phyloP scores from a whole-genome alignment of 106 monocot genomes.

The Chionographis japonica region DNA sequence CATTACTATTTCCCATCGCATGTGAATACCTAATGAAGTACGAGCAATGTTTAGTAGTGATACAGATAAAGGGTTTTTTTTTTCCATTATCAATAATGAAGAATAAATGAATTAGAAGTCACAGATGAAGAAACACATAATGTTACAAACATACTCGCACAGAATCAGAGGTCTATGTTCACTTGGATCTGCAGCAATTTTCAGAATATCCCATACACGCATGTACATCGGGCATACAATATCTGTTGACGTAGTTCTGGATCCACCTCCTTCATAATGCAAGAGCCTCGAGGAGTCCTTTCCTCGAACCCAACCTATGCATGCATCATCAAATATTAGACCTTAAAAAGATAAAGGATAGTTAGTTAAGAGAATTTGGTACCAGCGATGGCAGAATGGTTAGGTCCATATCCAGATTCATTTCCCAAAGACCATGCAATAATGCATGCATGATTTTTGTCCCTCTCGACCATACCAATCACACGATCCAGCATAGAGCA shows the following conservation, averaged over 20 bases:
- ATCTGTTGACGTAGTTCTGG: slow-evolving; percentile 94
- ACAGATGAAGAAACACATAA: neutral
- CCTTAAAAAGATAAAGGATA: neutral
- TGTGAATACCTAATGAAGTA: slow-evolving; percentile 73
- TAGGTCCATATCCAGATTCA: slow-evolving; percentile 93
- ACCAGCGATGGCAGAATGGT: slow-evolving; percentile 96
- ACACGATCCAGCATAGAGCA: slow-evolving; percentile 88
- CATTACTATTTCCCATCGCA: slow-evolving; percentile 98
- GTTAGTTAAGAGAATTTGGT: slow-evolving; percentile 9
- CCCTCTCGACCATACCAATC: slow-evolving; percentile 93
- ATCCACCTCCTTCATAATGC: slow-evolving; percentile 99
- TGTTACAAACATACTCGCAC: slow-evolving; percentile 71
- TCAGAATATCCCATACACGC: slow-evolving; percentile 93
- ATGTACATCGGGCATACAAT: slow-evolving; percentile 99
- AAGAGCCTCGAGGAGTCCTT: slow-evolving; percentile 78
- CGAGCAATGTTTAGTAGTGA: slow-evolving; percentile 1
- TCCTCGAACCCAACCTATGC: slow-evolving; percentile 82
- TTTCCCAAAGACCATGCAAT: slow-evolving; percentile 96
- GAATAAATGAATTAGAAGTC: slow-evolving; percentile 5
- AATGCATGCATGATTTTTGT: slow-evolving; percentile 96
- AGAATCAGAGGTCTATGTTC: slow-evolving; percentile 89
- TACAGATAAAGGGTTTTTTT: slow-evolving; percentile 2
- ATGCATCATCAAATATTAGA: neutral
- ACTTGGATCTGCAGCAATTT: slow-evolving; percentile 77
- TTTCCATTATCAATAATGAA: slow-evolving; percentile 2